Base-by-base conservation (phyloP, 768 basidiomycete species). In the Boletellus sp. region DNA sequence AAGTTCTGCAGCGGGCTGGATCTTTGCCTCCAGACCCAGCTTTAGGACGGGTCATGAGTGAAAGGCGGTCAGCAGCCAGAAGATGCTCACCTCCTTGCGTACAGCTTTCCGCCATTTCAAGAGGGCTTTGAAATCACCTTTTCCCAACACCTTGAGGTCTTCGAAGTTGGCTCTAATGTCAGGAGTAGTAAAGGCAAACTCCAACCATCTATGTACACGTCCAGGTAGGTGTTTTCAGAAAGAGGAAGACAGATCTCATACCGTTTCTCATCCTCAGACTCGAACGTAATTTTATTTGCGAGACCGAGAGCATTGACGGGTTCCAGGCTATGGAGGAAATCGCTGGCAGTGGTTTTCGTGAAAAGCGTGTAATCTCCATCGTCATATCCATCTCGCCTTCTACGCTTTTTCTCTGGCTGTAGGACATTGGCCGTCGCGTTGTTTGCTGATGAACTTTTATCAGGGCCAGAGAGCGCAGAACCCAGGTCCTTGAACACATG, bases 91-190 rank as follows among this genome's bases (percentile, higher is more conserved):
- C 78, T 97, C 92, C 70, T 97, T 85, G 24, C 96, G 85, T 28
- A 98, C 74, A 6, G 83, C 80, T 37, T 83, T 69, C 43, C 96
- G 80, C 95, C 95, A 99, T 72, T 87, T 97, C 50, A 98, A 74
- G 47, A 99, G 72, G 9, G 78, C 63, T 68, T 97, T 98, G 75
- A 99, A 99, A 64, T 99, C 96, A 24, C 94, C 89, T 72, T 97
- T 99, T 31, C 96, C 96, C 31, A 99, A 73, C 4, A 99, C 96
- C 67, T 95, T 97, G 56, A 99, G 76, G 75, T 99, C 96, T 19
- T 85, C 81, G 57, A 85, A 87, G 65, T 90, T 92, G n/a, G 77
- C 74, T 64, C 82, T 80, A 54, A 98, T 74, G 46, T 98, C 95
- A 0, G 74, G 65, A 2, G 87, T 87, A 19, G 92, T 96, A 49